These are phyloP conservation scores for Lablab purpureus DNA, from an alignment of 306 rosid species.

Conservation along the genomic window DNA sequence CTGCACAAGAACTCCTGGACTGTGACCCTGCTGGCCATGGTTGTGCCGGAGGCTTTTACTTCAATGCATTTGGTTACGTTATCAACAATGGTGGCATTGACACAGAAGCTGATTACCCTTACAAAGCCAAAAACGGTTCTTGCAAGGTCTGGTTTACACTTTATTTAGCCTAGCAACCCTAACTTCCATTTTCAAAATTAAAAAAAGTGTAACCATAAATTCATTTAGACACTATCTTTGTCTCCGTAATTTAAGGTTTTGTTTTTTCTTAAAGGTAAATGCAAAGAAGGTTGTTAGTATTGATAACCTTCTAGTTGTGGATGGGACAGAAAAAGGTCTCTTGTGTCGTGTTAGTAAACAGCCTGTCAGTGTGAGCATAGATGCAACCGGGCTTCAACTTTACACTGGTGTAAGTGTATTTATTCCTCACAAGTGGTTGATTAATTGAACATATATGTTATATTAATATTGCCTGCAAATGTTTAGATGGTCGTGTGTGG, in stretches of 20 bases:
- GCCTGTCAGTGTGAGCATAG: constrained; percentile 63
- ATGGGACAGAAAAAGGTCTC: constrained; percentile 56
- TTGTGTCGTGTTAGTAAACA: constrained; percentile 58
- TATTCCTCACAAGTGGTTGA: neutral
- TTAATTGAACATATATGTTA: neutral
- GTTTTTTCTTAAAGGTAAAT: constrained; percentile 41
- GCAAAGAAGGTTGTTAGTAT: constrained; percentile 62
- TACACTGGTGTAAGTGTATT: constrained; percentile 61
- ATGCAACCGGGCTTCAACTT: constrained; percentile 59
- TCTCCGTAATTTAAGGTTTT: neutral
- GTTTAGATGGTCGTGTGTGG: neutral
- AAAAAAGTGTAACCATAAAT: neutral
- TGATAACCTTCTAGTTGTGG: constrained; percentile 56
- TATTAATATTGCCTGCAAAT: neutral
- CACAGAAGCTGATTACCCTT: constrained; percentile 68
- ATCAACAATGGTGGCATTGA: constrained; percentile 72
- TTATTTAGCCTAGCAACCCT: neutral
- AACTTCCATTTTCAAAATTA: neutral
- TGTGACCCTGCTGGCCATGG: constrained; percentile 67
- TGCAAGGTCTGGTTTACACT: constrained; percentile 47
- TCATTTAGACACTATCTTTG: neutral
- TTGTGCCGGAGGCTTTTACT: constrained; percentile 74
- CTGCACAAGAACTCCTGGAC: constrained; percentile 74
- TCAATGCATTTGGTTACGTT: constrained; percentile 74
- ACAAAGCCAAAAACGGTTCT: constrained; percentile 54